Evolutionary conservation across 345 rosid species (phyloP).

Genomic region (Lenwebbia sp.): DNA sequence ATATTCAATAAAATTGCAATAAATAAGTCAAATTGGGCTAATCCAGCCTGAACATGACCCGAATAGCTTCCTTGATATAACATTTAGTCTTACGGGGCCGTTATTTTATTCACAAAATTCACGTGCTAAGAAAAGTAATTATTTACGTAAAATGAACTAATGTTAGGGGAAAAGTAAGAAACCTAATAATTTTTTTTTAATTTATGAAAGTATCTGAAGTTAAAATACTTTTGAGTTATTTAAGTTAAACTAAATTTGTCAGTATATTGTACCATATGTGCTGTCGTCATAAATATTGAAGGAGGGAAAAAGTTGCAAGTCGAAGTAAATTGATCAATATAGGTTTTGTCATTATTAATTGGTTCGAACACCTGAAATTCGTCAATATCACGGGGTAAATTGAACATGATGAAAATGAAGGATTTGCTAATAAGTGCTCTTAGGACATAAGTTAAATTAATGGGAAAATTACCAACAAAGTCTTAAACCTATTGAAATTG

Average conservation of each 20-base stretch:
- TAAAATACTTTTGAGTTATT: background rate
- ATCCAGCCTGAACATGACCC: background rate
- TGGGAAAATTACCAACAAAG: too few species aligned
- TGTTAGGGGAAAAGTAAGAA: background rate
- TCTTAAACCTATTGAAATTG: too few species aligned
- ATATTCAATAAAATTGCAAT: too few species aligned
- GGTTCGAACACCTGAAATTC: background rate
- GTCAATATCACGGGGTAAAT: background rate
- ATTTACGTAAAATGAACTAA: background rate
- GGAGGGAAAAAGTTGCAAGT: background rate
- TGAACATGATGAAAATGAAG: background rate
- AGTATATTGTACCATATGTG: background rate
- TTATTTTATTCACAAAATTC: background rate
- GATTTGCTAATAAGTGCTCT: background rate
- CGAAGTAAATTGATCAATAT: background rate
- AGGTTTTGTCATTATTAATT: background rate
- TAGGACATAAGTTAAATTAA: background rate
- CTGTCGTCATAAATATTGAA: background rate
- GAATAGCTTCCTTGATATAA: background rate
- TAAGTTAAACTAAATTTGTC: background rate
- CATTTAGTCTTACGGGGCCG: background rate
- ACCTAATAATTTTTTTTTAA: background rate
- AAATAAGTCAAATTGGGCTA: background rate
- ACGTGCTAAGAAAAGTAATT: background rate
- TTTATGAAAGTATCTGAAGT: background rate